Conservation (phyloP, 2,329 filamentous ascomycete species). For the Ophiostoma ips region DNA sequence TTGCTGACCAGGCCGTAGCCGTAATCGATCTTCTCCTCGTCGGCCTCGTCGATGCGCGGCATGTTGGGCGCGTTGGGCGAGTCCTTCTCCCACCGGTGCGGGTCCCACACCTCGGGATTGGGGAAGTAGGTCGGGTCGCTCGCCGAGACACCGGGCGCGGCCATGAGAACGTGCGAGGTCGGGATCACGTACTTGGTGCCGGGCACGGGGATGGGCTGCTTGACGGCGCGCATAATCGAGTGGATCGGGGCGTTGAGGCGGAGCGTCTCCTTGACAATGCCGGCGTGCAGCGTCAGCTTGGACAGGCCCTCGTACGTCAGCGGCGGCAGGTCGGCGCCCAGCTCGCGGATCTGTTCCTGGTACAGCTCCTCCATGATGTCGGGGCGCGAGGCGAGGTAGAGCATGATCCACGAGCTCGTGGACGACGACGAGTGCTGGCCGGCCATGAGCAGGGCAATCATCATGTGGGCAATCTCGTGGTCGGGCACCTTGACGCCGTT, state of each 20-base stretch:
- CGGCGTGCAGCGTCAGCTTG: slow-evolving; percentile 67
- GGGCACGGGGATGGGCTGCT: slow-evolving; percentile 69
- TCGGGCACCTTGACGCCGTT: slow-evolving; percentile 55
- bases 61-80: slow-evolving; percentile 39
- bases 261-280: slow-evolving; percentile 83
- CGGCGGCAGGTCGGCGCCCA: slow-evolving; percentile 62
- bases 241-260: slow-evolving; percentile 87
- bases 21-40: slow-evolving; percentile 75
- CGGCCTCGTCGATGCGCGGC: slow-evolving; percentile 31
- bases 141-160: slow-evolving; percentile 71
- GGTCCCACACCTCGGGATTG: slow-evolving; percentile 71
- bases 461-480: slow-evolving; percentile 67
- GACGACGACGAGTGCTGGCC: slow-evolving; percentile 71
- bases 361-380: slow-evolving; percentile 58
- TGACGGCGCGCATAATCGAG: slow-evolving; percentile 87
- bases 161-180: slow-evolving; percentile 64
- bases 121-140: slow-evolving; percentile 65
- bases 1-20: slow-evolving; percentile 89
- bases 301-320: slow-evolving; percentile 66
- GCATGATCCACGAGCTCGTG: slow-evolving; percentile 63
- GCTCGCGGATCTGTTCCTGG: slow-evolving; percentile 58
- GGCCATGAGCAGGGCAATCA: slow-evolving; percentile 77
- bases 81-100: slow-evolving; percentile 72
- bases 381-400: slow-evolving; percentile 57
- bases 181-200: slow-evolving; percentile 76